Conservation (phyloP, 345 rosid genomes). For the Hypericum perforatum region DNA sequence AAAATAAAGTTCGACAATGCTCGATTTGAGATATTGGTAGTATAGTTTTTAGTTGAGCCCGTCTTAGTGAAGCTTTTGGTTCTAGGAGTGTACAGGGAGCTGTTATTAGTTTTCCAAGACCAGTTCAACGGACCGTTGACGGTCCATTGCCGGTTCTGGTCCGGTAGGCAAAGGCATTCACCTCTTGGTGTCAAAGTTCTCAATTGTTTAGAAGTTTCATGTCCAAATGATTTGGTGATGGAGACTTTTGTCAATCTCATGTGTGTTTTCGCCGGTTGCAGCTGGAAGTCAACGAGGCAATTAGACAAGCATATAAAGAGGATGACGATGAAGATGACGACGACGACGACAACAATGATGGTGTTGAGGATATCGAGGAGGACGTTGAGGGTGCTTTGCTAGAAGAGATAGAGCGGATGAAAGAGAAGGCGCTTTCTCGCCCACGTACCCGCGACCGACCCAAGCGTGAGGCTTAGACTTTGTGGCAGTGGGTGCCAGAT, state of each 20-base stretch:
- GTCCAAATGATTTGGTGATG: too few species aligned
- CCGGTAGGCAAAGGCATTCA: too few species aligned
- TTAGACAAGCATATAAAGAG: conserved; percentile 42
- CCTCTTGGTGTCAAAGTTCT: too few species aligned
- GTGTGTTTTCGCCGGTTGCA: conserved; percentile 15
- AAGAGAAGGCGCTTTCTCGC: conserved; percentile 45
- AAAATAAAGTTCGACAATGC: too few species aligned
- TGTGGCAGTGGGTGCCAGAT: neutral
- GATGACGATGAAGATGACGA: conserved; percentile 20
- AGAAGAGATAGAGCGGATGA: conserved; percentile 37
- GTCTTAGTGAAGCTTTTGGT: too few species aligned
- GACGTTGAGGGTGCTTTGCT: conserved; percentile 9
- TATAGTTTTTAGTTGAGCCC: too few species aligned
- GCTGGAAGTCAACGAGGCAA: conserved; percentile 55
- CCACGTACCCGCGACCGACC: conserved; percentile 51
- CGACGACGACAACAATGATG: conserved; percentile 13
- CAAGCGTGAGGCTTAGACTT: conserved; percentile 42
- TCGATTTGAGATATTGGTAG: too few species aligned
- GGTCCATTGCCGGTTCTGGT: too few species aligned
- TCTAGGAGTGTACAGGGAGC: too few species aligned
- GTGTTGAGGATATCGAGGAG: neutral
- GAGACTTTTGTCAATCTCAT: neutral
- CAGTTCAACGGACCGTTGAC: too few species aligned
- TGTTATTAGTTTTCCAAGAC: too few species aligned
- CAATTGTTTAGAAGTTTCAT: too few species aligned